Base-by-base conservation (phyloP, 768 basidiomycete genomes). In the Leccinum incarnatum region DNA sequence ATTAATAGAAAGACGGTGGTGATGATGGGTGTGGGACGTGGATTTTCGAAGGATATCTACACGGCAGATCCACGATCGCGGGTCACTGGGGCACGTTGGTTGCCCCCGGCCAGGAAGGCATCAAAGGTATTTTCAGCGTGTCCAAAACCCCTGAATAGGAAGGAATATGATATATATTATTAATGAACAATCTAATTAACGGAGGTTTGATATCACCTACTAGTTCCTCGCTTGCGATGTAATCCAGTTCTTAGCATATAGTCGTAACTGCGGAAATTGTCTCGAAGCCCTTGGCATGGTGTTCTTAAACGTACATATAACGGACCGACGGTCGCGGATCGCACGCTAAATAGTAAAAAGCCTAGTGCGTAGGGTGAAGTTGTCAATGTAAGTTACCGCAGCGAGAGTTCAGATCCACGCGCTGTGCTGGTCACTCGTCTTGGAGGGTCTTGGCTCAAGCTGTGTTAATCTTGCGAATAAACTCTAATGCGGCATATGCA, bases 81-180 rank as follows among this genome's bases (percentile, higher is more conserved):
- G 87, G 87, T 17, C 75, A 77, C 29, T 85, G 85, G 82, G 67
- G 77, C 50, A 75, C 80, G 42, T 75, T 77, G 54, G 56, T 58
- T 11, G 62, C 67, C 6, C 66, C 65, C 21, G 74, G 74, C 23
- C 69, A 61, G 29, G 69, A 73, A 53, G 70, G 76, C 55, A 68
- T 81, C 50, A 71, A 75, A 14, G 84, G 85, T 19, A 79, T 86
- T 56, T 87, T 87, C 73, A 84, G 84, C 67, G 71, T 87, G 74
- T 76, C 71, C 45, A 84, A 80, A 68, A 69, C 62, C n/a, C 60
- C 69, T 7, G 54, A 63, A 51, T 65, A 73, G 66, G 65, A 67
- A 67, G 66, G 65, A 67, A 67, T 65, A 61, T 32, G 29, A 29
- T 69, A 29, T 63, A 53, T 50, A n/a, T 61, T 45, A 67, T 71